Conservation (phyloP, 306 rosid genomes). For the Vigna radiata region DNA sequence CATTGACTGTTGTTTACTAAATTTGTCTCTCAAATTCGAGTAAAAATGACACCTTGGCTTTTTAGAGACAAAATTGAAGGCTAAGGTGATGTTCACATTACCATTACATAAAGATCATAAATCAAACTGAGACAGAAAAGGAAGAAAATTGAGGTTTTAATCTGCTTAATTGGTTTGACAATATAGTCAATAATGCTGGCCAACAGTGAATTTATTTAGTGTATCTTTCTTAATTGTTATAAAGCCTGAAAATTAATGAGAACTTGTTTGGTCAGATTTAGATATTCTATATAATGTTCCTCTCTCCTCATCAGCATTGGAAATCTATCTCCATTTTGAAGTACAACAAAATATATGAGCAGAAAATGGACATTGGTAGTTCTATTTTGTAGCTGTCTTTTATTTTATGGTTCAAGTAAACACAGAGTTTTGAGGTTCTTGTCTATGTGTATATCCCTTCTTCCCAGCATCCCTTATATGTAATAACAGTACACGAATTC, state of each 20-base stretch:
- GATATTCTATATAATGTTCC: background rate
- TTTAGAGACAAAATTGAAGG: slow-evolving; percentile 12
- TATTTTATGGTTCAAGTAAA: slow-evolving; percentile 20
- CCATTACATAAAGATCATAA: background rate
- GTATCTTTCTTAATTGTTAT: background rate
- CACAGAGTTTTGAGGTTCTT: background rate
- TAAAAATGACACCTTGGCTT: background rate
- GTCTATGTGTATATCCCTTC: background rate
- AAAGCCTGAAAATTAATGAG: background rate
- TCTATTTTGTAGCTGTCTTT: slow-evolving; percentile 18
- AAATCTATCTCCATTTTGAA: slow-evolving; percentile 12
- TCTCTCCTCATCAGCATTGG: slow-evolving; percentile 6
- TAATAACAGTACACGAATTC: slow-evolving; percentile 3
- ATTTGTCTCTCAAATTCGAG: background rate
- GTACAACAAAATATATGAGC: slow-evolving; percentile 20
- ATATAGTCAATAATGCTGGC: background rate
- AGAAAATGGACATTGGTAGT: slow-evolving; percentile 21
- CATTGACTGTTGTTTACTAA: slow-evolving; percentile 2
- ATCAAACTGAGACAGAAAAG: slow-evolving; percentile 12
- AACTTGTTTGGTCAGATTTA: slow-evolving; percentile 23
- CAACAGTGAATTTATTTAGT: background rate
- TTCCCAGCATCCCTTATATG: background rate
- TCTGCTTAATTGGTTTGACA: background rate
- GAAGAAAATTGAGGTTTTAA: background rate
- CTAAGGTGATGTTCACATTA: background rate